Percentiles rank a stretch among this genome's conserved stretches.
Evolutionary conservation across 495 filamentous ascomycete genomes (phyloP).

Genomic region (Podospora pseudoanserina): DNA sequence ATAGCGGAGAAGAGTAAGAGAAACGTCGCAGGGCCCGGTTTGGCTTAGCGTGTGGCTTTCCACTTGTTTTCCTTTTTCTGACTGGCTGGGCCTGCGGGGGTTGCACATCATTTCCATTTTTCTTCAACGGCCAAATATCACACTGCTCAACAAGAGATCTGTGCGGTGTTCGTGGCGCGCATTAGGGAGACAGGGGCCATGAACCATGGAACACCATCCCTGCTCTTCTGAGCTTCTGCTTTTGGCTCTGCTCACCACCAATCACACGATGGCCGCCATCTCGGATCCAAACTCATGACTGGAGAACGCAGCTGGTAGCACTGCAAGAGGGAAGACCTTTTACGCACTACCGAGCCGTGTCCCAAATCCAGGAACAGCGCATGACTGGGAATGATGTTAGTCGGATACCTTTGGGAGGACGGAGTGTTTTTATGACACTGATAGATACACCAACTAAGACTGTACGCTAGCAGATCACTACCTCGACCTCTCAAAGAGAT

Average conservation of each 20-base stretch:
- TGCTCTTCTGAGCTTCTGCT: neutral
- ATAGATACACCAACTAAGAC: neutral
- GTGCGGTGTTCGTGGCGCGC: neutral
- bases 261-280: neutral
- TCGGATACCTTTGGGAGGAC: neutral
- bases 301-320: neutral
- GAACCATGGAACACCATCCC: neutral
- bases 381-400: neutral
- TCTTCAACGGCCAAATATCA: neutral
- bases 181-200: neutral
- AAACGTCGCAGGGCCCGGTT: neutral
- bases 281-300: neutral
- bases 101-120: conserved; percentile 3
- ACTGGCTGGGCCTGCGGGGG: neutral
- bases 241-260: neutral
- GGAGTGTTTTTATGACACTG: neutral
- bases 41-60: neutral
- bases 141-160: neutral
- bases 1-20: neutral
- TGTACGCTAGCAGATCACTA: neutral
- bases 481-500: neutral
- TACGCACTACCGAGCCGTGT: neutral
- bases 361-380: neutral
- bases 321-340: neutral
- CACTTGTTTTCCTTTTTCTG: neutral